Evolutionary conservation across 2,329 filamentous ascomycete species (phyloP).

Genomic region (Aspergillus fructus): DNA sequence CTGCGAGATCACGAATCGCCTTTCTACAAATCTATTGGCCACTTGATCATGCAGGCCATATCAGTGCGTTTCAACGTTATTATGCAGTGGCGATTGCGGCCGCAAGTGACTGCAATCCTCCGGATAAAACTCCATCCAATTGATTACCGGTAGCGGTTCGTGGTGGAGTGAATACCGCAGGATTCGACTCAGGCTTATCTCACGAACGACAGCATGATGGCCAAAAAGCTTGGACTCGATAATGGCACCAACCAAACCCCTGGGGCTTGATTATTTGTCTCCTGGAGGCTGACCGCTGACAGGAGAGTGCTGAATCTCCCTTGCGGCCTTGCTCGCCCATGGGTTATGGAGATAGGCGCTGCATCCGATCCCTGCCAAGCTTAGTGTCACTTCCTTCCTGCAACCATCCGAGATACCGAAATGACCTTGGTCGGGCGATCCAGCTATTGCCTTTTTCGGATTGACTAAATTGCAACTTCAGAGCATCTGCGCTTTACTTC

Average conservation of each 20-base stretch:
- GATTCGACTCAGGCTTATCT: not conserved
- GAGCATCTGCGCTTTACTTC: not conserved
- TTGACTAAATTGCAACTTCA: not conserved
- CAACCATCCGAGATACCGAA: slow-evolving; percentile 8
- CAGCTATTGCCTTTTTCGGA: slow-evolving; percentile 1
- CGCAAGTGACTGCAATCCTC: not conserved
- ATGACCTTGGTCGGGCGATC: not conserved
- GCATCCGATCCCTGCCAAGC: slow-evolving; percentile 10
- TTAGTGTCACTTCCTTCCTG: not conserved
- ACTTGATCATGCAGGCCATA: slow-evolving; percentile 9
- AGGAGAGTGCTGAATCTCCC: not conserved
- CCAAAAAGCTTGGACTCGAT: not conserved
- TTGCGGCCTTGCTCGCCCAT: not conserved
- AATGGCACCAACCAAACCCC: not conserved
- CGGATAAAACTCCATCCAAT: slow-evolving; percentile 1
- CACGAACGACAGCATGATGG: not conserved
- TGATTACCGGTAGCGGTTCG: not conserved
- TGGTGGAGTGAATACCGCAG: not conserved
- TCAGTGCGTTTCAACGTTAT: slow-evolving; percentile 11
- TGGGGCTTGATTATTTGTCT: not conserved
- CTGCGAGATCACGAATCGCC: not conserved
- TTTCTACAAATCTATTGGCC: not conserved
- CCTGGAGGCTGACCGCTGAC: not conserved
- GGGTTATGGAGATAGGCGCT: slow-evolving; percentile 11
- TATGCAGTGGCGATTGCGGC: not conserved